Percentiles rank a stretch among this genome's conserved stretches.
Evolutionary conservation across 129 eudicot genomes (phyloP).

Genomic region (Artemisia annua): DNA sequence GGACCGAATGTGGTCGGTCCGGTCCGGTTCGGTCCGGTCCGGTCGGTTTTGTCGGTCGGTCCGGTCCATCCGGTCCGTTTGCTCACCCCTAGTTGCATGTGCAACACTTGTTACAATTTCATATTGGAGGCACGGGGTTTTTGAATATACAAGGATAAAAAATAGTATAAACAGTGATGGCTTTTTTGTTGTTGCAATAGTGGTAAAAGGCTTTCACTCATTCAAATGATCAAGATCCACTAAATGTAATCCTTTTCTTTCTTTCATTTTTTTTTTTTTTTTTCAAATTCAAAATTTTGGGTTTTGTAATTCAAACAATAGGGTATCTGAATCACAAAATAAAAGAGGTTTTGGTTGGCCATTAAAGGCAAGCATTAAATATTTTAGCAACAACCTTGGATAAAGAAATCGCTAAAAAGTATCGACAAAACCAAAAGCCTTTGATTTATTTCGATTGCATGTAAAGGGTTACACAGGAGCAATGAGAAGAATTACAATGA

Average conservation of each 20-base stretch:
- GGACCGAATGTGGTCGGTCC: too few relatives aligned
- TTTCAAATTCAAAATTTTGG: too few relatives aligned
- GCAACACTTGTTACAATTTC: not conserved
- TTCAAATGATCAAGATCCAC: too few relatives aligned
- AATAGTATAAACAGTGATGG: not conserved
- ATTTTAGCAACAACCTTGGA: not conserved
- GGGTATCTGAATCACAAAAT: slow-evolving; percentile 1
- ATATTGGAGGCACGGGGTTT: not conserved
- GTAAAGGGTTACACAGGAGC: not conserved
- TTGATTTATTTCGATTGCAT: not conserved
- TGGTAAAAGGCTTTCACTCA: too few relatives aligned
- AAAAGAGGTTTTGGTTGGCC: not conserved
- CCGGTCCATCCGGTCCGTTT: too few relatives aligned
- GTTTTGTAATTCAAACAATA: slow-evolving; percentile 13
- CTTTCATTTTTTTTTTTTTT: not conserved
- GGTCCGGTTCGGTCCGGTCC: too few relatives aligned
- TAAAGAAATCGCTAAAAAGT: not conserved
- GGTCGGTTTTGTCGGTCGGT: too few relatives aligned
- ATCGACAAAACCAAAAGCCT: not conserved
- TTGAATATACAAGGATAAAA: not conserved
- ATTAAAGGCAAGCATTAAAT: not conserved
- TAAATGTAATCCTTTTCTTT: not conserved
- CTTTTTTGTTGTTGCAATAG: not conserved
- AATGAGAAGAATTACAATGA: slow-evolving; percentile 2
- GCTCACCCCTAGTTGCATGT: not conserved